Evolutionary conservation across 139 green algal species (phyloP).

Genomic region (Diplosphaera chodatii): DNA sequence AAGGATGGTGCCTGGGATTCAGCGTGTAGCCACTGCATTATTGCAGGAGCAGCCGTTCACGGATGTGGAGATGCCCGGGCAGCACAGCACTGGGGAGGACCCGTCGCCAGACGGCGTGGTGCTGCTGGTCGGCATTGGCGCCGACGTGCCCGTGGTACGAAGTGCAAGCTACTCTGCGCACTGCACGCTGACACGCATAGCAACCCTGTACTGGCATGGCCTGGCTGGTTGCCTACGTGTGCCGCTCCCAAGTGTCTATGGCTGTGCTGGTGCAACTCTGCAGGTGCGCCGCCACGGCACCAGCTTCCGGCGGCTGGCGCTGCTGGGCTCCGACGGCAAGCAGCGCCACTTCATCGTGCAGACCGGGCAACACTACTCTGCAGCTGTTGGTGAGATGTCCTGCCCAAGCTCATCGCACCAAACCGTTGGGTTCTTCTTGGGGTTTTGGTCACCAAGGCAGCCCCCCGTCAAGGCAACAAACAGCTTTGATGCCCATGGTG

Average conservation of each 20-base stretch:
- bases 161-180: too few species aligned
- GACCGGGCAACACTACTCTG: slow-evolving; percentile 55
- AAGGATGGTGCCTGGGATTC: too few species aligned
- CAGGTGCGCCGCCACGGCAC: slow-evolving; percentile 73
- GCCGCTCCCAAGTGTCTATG: too few species aligned
- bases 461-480: too few species aligned
- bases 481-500: too few species aligned
- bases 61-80: slow-evolving; percentile 91
- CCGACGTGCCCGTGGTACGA: slow-evolving; percentile 48
- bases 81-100: slow-evolving; percentile 55
- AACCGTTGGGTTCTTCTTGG: too few species aligned
- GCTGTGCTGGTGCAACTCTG: too few species aligned
- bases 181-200: too few species aligned
- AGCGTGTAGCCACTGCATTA: too few species aligned
- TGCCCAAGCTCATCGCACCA: not conserved
- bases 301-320: slow-evolving; percentile 64
- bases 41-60: slow-evolving; percentile 60
- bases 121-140: slow-evolving; percentile 75
- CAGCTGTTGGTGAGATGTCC: slow-evolving; percentile 1
- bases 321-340: slow-evolving; percentile 82
- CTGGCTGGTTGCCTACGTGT: too few species aligned
- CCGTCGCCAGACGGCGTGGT: slow-evolving; percentile 48
- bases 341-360: slow-evolving; percentile 80
- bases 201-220: too few species aligned
- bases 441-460: too few species aligned